Base-by-base conservation (phyloP, 805 yeast species). In the Cyberlindnera mycetangii region DNA sequence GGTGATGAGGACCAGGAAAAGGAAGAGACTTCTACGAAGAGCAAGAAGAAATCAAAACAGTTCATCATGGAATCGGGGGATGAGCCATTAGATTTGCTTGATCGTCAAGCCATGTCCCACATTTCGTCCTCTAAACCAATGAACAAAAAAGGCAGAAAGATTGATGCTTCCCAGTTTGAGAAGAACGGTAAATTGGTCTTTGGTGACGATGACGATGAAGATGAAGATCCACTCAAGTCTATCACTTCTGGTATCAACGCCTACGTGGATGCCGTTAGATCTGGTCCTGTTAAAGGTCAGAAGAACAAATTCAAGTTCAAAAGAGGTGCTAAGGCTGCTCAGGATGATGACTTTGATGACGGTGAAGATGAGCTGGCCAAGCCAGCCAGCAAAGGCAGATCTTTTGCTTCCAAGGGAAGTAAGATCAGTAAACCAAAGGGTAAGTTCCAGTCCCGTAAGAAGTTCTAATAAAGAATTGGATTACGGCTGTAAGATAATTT, bases 251-350 rank as follows among this genome's bases (percentile, higher is more conserved):
- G 97, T 15, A 78, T 92, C 52, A 86, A 86, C 60, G 98, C 97
- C 0, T 93, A 93, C 63, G 78, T 89, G 53, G 97, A 89, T 50
- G 99, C 99, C 7, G 89, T 93, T 19, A 84, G 79, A 64, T 86
- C 85, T 56, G 97, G 93, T 19, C 98, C 98, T 24, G 81, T 89
- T 4, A 83, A 96, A 66, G 97, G 97, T 47, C 97, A 88, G 71
- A 81, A 79, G 70, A 90, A 90, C 66, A 89, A 81, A 69, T 78
- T 92, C 74, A 92, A 89, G 68, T 92, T 80, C 70, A 87, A 85
- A 68, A 81, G 84, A 62, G 75, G 79, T 39, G 71, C 73, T 42
- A 71, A 72, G 39, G 75, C 75, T 24, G 71, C 68, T 18, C 74
- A 75, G 18, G 79, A 76, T 30, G 78, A 71, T 38, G 83, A 75